These are phyloP conservation scores for Rutstroemia sp. DNA, from an alignment of 2,329 filamentous ascomycete species.

Conservation along the genomic window DNA sequence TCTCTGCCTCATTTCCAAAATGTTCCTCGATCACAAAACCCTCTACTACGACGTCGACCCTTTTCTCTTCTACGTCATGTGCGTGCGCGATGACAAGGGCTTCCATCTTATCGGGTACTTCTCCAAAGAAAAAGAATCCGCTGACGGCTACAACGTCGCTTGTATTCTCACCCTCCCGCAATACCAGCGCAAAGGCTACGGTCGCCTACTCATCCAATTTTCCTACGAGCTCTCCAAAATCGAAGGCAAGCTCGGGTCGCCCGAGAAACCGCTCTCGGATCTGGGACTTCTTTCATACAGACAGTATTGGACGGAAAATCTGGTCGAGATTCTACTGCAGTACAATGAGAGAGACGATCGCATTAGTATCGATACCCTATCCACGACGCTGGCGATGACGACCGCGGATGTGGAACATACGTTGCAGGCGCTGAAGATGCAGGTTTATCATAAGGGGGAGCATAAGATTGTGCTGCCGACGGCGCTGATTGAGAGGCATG, in stretches of 20 bases:
- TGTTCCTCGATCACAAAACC: slow-evolving; percentile 97
- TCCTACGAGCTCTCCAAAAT: slow-evolving; percentile 95
- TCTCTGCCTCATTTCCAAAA: slow-evolving; percentile 85
- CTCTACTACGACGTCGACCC: slow-evolving; percentile 99
- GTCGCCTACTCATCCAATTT: slow-evolving; percentile 89
- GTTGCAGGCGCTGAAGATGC: slow-evolving; percentile 86
- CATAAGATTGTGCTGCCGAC: slow-evolving; percentile 93
- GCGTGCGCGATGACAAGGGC: slow-evolving; percentile 76
- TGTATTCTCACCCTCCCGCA: slow-evolving; percentile 96
- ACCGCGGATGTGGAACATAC: slow-evolving; percentile 94
- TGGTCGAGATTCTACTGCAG: slow-evolving; percentile 78
- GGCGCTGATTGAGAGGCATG: slow-evolving; percentile 58
- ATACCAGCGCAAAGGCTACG: slow-evolving; percentile 91
- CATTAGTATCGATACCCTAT: slow-evolving; percentile 81
- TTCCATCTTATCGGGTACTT: slow-evolving; percentile 99
- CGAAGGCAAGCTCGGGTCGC: slow-evolving; percentile 89
- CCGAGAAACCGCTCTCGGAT: slow-evolving; percentile 94
- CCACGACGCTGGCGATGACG: slow-evolving; percentile 81
- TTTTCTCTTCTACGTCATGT: slow-evolving; percentile 98
- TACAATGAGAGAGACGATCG: slow-evolving; percentile 60
- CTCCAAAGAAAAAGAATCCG: slow-evolving; percentile 95
- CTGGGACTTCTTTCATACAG: slow-evolving; percentile 88
- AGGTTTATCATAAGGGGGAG: slow-evolving; percentile 91
- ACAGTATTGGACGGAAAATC: slow-evolving; percentile 95
- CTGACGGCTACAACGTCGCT: slow-evolving; percentile 94